Evolutionary conservation across 2,329 filamentous ascomycete species (phyloP), one percentile per base, ranked within the genome.

Genomic region (Monosporascus sp.): DNA sequence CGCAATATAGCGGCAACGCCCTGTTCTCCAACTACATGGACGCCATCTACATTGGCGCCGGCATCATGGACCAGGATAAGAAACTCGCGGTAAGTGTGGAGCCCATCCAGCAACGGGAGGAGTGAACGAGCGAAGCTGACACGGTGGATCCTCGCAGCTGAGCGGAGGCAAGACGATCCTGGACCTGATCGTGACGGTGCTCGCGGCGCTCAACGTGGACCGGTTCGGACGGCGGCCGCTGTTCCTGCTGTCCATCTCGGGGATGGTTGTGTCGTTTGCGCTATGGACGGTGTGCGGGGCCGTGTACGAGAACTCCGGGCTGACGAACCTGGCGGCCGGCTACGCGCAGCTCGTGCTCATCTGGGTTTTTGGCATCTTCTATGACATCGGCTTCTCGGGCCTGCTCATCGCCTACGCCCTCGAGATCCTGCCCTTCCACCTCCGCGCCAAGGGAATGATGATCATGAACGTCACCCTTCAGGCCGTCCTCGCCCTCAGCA

Each of bases 11-110:
- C 50, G 84, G 85, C 45, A 88, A 87, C 63, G 83, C 81, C 18
- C 70, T 88, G 2, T 82, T 88, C 63, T 83, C 78, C 57, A 86
- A 87, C 70, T 87, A 87, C 66, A 82, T 84, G 62, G 80, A 83
- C 54, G 73, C 77, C 52, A 77, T 88, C 57, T 85, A 85, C 68
- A 70, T 76, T 41, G 78, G 78, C 48, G 82, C 83, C 48, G 84
- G 83, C 45, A 85, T 87, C 62, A 79, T 61, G 1, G 70, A 76
- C 46, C 73, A 81, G 63, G 76, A 78, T 62, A 74, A 78, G 67
- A 82, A 83, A 69, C 75, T 82, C 24, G 79, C 71, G 54, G 74
- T 77, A 68, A 53, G 73, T 65, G 24, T 22, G 18, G n/a, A 18
- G 31, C 9, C 31, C 9, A 47, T 11, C n/a, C 9, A 45, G 50